Percentiles rank a stretch among this genome's conserved stretches.
phyloP scores from a whole-genome alignment of 2,329 filamentous ascomycete species.

The Verticillium tricorpus region DNA sequence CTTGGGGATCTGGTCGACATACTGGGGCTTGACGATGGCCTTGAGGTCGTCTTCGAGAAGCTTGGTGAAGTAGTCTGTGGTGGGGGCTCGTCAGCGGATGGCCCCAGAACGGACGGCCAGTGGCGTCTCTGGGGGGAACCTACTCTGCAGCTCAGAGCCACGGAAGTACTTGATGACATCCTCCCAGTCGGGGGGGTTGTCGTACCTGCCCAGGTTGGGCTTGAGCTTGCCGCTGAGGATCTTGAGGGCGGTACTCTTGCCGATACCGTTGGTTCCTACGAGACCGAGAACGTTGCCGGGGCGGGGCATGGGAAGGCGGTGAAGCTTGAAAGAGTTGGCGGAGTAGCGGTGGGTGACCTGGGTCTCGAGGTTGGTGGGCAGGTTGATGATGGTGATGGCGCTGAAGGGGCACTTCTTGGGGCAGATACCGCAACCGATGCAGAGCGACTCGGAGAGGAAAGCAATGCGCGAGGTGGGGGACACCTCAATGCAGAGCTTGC shows the following conservation, averaged over 20 bases:
- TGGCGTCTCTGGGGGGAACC: slow-evolving; percentile 24
- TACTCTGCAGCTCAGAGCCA: slow-evolving; percentile 95
- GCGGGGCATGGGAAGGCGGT: slow-evolving; percentile 91
- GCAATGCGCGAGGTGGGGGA: slow-evolving; percentile 83
- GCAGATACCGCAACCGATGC: slow-evolving; percentile 99
- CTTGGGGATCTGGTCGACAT: slow-evolving; percentile 96
- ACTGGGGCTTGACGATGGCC: slow-evolving; percentile 97
- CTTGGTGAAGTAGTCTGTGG: slow-evolving; percentile 90
- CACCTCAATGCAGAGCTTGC: slow-evolving; percentile 97
- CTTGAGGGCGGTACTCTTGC: slow-evolving; percentile 99
- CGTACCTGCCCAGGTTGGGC: slow-evolving; percentile 90
- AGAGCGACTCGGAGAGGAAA: slow-evolving; percentile 94
- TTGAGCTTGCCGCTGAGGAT: slow-evolving; percentile 98
- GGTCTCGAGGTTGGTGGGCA: slow-evolving; percentile 97
- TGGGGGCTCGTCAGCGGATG: background rate
- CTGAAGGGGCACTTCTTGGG: slow-evolving; percentile 99
- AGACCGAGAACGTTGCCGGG: slow-evolving; percentile 94
- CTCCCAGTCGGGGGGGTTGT: slow-evolving; percentile 98
- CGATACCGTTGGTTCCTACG: slow-evolving; percentile 99
- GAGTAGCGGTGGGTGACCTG: slow-evolving; percentile 98
- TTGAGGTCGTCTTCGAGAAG: slow-evolving; percentile 95
- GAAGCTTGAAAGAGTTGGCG: slow-evolving; percentile 99
- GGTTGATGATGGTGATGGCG: slow-evolving; percentile 99
- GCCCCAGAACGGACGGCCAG: background rate
- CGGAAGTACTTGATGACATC: slow-evolving; percentile 98